phyloP scores from a whole-genome alignment of 2,329 filamentous ascomycete genomes.

The Ilyonectria robusta region DNA sequence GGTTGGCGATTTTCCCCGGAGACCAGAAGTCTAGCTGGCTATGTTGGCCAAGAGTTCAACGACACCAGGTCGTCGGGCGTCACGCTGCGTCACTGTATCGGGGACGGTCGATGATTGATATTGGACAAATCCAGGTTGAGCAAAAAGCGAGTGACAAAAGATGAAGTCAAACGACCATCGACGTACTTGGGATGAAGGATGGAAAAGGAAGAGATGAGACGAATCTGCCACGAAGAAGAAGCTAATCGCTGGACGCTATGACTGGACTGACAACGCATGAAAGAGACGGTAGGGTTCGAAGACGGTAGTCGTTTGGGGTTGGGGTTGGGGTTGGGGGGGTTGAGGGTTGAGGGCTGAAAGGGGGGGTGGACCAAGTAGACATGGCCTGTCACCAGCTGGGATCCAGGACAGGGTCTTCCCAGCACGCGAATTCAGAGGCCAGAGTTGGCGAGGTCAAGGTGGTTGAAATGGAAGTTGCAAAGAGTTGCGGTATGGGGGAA shows the following conservation, averaged over 20 bases:
- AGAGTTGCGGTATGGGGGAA: conserved; percentile 23
- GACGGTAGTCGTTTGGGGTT: conserved; percentile 50
- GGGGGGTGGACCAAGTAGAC: conserved; percentile 43
- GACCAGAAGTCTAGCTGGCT: conserved; percentile 31
- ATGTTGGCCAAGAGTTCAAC: conserved; percentile 27
- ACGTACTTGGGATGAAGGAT: conserved; percentile 37
- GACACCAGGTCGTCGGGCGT: conserved; percentile 38
- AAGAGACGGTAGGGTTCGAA: conserved; percentile 46
- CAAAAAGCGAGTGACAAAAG: conserved; percentile 37
- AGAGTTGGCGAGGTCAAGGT: conserved; percentile 21
- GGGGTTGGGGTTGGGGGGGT: conserved; percentile 41
- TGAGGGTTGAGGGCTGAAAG: conserved; percentile 45
- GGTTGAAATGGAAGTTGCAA: conserved; percentile 6
- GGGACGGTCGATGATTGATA: conserved; percentile 30
- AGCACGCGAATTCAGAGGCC: conserved; percentile 27
- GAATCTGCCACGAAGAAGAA: conserved; percentile 46
- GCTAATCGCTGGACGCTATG: conserved; percentile 44
- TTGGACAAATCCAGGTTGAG: conserved; percentile 19
- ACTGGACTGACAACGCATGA: conserved; percentile 48
- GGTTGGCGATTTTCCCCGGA: conserved; percentile 40
- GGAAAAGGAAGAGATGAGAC: conserved; percentile 47
- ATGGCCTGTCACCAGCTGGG: conserved; percentile 24
- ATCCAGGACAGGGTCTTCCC: conserved; percentile 37
- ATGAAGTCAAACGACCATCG: conserved; percentile 34
- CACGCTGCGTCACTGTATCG: conserved; percentile 29